Base-by-base conservation (phyloP, 495 filamentous ascomycete species). In the Aspergillus diversus region DNA sequence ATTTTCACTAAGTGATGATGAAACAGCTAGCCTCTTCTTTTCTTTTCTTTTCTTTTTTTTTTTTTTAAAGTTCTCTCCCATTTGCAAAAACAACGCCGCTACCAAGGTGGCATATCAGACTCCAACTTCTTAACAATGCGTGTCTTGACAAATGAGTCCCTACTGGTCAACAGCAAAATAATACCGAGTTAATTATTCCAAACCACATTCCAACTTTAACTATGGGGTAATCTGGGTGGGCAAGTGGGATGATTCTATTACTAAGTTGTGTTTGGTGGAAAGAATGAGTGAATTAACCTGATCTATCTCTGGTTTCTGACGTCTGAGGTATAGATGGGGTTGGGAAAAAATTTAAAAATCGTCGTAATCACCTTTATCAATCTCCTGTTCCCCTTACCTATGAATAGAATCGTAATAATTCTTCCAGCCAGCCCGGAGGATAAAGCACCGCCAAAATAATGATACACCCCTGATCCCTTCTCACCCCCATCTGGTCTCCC, bases 391-490 rank as follows among this genome's bases (percentile, higher is more conserved):
- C 47, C 47, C 47, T 31, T 9, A 17, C 47, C 47, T 27, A 50
- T 50, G 47, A 50, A 50, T 27, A 27, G 47, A 50, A 50, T 8
- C 6, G 47, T 17, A 49, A 49, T 8, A 4, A 50, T 7, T 35
- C 11, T 43, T 43, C 11, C 11, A 43, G n/a, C 5, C 39, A 13
- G 39, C 11, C 11, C 39, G n/a, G 39, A 43, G 39, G 39, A 43
- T 43, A 11, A 43, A 8, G 39, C n/a, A 43, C 39, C 39, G 4
- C 39, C 11, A 11, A 11, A 43, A 43, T 6, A 43, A 43, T 27
- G 16, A 16, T n/a, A n/a, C 34, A 57, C 63, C 60, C 60, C 60
- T 60, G 49, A 63, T 48, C 56, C 63, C 53, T 61, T 49, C 49
- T 33, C n/a, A 31, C 49, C 46, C 60, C 39, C 60, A 57, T 48